A percentile compares a stretch with the other conserved stretches of the same genome.
These are phyloP conservation scores for Akanthomyces muscarius DNA, from an alignment of 2,329 filamentous ascomycete species.

Conservation along the genomic window DNA sequence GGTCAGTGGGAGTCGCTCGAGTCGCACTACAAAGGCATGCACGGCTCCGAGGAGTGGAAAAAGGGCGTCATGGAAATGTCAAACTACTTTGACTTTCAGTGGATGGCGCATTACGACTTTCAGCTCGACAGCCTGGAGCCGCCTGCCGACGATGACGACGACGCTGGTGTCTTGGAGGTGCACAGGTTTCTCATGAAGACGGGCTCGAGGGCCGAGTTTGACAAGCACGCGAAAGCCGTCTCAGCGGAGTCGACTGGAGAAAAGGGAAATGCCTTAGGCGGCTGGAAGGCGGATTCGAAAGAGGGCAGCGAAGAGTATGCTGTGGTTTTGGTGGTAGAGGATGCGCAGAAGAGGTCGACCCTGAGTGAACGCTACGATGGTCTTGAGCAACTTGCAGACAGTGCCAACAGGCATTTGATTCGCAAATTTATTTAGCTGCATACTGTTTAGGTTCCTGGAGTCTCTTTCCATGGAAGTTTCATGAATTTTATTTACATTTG, in stretches of 20 bases:
- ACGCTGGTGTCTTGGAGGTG: background rate
- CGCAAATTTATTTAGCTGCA: background rate
- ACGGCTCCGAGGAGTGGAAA: background rate
- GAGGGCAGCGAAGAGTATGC: background rate
- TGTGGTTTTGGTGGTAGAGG: background rate
- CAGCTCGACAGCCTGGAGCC: background rate
- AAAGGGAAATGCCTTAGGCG: background rate
- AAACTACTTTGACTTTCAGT: background rate
- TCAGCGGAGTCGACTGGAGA: no score
- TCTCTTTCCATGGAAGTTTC: background rate
- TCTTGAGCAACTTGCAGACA: background rate
- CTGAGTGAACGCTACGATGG: background rate
- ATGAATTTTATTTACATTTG: no score
- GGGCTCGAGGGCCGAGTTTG: background rate
- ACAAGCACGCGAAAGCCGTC: no score
- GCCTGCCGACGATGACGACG: background rate
- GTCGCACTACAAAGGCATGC: background rate
- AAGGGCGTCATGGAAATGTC: background rate
- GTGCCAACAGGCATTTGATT: background rate
- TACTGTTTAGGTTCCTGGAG: background rate
- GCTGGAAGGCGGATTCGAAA: background rate
- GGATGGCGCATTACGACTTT: background rate
- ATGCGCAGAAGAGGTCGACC: background rate
- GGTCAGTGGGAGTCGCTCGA: slow-evolving; percentile 8
- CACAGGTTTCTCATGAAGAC: background rate